A percentile compares a stretch with the other conserved stretches of the same genome.
Evolutionary conservation across 768 basidiomycete genomes (phyloP).

Genomic region (Pleurotus djamor): DNA sequence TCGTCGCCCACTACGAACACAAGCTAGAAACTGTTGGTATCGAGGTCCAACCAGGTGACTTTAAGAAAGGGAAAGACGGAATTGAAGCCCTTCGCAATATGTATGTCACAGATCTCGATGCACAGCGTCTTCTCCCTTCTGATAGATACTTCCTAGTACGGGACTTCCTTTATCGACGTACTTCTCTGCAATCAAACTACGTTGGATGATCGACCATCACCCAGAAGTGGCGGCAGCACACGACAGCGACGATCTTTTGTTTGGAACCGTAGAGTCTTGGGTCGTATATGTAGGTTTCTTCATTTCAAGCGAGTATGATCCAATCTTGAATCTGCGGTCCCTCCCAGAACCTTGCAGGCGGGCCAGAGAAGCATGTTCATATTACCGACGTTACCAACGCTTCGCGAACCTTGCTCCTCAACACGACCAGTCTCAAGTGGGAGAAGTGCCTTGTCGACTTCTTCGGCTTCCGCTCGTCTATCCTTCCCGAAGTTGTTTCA

Average conservation of each 20-base stretch:
- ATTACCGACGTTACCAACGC: conserved; percentile 95
- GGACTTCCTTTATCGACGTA: conserved; percentile 96
- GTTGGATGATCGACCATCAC: conserved; percentile 95
- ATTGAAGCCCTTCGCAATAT: conserved; percentile 62
- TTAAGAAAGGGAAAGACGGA: conserved; percentile 72
- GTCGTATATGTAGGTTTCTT: conserved; percentile 73
- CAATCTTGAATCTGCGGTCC: background rate
- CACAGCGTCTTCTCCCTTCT: conserved; percentile 6
- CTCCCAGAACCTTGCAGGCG: conserved; percentile 78
- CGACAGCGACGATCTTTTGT: conserved; percentile 75
- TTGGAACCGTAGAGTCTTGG: conserved; percentile 98
- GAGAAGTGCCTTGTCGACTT: conserved; percentile 81
- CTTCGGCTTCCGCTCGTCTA: conserved; percentile 75
- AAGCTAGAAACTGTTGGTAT: conserved; percentile 74
- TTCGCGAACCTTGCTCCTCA: conserved; percentile 91
- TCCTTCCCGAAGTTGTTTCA: conserved; percentile 86
- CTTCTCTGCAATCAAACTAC: conserved; percentile 94
- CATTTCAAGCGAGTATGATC: background rate
- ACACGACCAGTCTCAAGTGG: conserved; percentile 81
- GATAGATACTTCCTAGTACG: conserved; percentile 50
- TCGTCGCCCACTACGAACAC: conserved; percentile 77
- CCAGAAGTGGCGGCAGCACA: conserved; percentile 76
- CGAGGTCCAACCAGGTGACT: conserved; percentile 61
- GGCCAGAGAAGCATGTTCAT: conserved; percentile 66
- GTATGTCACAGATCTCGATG: conserved; percentile 36